These are phyloP conservation scores for Cymodocea nodosa DNA, from an alignment of 116 monocot genomes.

Conservation along the genomic window DNA sequence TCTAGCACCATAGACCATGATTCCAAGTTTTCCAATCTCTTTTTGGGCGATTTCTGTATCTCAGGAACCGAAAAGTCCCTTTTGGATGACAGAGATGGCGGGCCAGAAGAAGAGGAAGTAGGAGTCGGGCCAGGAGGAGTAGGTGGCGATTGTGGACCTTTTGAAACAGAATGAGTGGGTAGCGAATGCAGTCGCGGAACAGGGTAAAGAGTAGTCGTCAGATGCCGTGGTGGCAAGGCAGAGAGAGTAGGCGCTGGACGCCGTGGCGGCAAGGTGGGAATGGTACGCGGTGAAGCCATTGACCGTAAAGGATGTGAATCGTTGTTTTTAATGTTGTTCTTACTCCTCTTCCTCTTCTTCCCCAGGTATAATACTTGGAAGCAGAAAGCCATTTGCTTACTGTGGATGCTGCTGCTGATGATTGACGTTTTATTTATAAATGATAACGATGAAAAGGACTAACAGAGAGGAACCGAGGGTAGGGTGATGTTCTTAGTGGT, in stretches of 20 bases:
- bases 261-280: no score
- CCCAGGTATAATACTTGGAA: conserved; percentile 16
- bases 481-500: not conserved
- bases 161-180: not conserved
- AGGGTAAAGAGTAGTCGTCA: not conserved
- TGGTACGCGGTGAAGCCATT: no score
- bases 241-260: not conserved
- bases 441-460: no score
- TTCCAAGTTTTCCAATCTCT: conserved; percentile 68
- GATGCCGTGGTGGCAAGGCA: not conserved
- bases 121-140: not conserved
- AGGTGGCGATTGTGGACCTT: not conserved
- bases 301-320: no score
- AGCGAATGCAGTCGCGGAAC: not conserved
- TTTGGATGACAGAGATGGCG: conserved; percentile 8
- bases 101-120: conserved; percentile 7
- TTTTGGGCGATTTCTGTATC: conserved; percentile 58
- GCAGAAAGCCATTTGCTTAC: not conserved
- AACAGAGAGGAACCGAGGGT: no score
- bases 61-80: conserved; percentile 18
- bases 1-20: conserved; percentile 92
- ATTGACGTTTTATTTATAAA: no score
- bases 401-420: no score
- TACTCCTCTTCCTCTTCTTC: conserved; percentile 19
- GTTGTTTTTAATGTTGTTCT: no score